Percentiles rank a stretch among this genome's conserved stretches.
Conservation (phyloP, 306 rosid species). For the Ormosia semicastrata region DNA sequence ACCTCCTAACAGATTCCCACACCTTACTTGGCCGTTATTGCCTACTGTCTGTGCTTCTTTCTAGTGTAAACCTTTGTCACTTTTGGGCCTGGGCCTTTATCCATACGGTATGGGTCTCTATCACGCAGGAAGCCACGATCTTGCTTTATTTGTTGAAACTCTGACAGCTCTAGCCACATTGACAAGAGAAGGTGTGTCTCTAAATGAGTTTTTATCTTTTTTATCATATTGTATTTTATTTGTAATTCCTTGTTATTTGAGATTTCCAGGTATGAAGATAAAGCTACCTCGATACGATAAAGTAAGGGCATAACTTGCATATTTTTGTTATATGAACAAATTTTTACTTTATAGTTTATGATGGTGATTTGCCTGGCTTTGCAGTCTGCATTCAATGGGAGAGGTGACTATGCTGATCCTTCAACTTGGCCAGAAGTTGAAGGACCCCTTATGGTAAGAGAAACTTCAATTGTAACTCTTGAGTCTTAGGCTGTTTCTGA, state of each 20-base stretch:
- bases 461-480: slow-evolving; percentile 18
- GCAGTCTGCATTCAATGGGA: slow-evolving; percentile 85
- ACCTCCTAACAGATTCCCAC: too few relatives aligned
- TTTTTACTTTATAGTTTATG: slow-evolving; percentile 23
- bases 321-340: background rate
- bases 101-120: too few relatives aligned
- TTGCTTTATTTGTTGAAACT: slow-evolving; percentile 72
- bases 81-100: too few relatives aligned
- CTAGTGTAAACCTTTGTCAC: too few relatives aligned
- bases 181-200: slow-evolving; percentile 72
- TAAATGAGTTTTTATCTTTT: background rate
- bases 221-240: slow-evolving; percentile 6
- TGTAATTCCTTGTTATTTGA: slow-evolving; percentile 30
- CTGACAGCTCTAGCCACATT: slow-evolving; percentile 52
- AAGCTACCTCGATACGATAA: slow-evolving; percentile 90
- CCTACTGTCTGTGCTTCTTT: too few relatives aligned
- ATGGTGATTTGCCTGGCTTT: slow-evolving; percentile 21
- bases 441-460: slow-evolving; percentile 78
- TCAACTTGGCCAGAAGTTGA: slow-evolving; percentile 86
- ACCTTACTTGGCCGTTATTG: too few relatives aligned
- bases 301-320: slow-evolving; percentile 45
- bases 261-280: slow-evolving; percentile 73
- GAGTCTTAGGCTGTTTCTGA: slow-evolving; percentile 3
- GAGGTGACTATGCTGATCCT: slow-evolving; percentile 89
- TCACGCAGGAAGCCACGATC: slow-evolving; percentile 99